Conservation (phyloP, 2,329 filamentous ascomycete species). For the Cladosporium sp. region DNA sequence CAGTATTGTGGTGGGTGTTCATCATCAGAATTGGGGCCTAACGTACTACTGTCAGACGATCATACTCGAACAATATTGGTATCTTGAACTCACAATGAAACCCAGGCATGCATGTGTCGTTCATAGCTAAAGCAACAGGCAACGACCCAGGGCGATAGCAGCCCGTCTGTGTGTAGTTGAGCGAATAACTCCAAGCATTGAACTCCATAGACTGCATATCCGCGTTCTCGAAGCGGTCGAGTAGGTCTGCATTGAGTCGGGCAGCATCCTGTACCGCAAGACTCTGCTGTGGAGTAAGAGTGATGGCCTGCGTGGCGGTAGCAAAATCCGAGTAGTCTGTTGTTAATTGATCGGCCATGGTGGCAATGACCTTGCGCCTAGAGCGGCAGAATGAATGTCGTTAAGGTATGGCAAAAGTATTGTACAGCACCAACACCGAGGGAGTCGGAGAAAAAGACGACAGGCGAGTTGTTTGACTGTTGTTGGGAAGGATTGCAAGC, state of each 20-base stretch:
- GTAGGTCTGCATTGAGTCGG: background rate
- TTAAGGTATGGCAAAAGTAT: background rate
- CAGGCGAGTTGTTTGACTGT: background rate
- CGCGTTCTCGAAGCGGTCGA: conserved; percentile 9
- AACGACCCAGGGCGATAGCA: conserved; percentile 25
- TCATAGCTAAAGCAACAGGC: conserved; percentile 32
- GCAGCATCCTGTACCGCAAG: conserved; percentile 6
- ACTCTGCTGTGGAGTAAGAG: conserved; percentile 15
- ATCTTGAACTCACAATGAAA: conserved; percentile 28
- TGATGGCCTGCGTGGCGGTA: background rate
- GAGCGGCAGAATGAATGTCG: conserved; percentile 16
- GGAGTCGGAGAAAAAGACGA: background rate
- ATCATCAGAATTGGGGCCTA: conserved; percentile 32
- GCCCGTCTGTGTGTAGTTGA: conserved; percentile 26
- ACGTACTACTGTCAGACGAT: background rate
- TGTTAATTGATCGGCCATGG: background rate
- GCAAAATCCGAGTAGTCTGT: background rate
- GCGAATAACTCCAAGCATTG: conserved; percentile 22
- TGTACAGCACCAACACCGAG: background rate
- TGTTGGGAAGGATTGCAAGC: background rate
- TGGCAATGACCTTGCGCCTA: background rate
- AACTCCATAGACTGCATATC: conserved; percentile 30
- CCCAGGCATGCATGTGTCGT: conserved; percentile 33
- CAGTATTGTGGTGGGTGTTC: conserved; percentile 36
- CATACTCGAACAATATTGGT: background rate